Evolutionary conservation across 2,329 filamentous ascomycete species (phyloP).

Genomic region (Xylariaceae sp.): DNA sequence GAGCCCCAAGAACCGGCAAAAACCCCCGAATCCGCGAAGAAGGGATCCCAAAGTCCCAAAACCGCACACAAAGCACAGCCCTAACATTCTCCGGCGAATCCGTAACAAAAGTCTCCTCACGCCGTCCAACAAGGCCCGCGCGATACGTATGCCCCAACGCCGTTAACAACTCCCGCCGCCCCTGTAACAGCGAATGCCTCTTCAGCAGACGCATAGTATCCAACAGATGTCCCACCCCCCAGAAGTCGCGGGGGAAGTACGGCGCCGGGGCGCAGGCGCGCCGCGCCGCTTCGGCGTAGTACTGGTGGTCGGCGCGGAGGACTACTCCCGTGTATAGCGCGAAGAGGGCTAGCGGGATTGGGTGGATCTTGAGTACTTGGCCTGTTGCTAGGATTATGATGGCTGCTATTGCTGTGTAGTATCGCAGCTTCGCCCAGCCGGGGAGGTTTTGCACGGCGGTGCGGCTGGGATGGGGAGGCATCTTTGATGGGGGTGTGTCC

Average conservation of each 20-base stretch:
- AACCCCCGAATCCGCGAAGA: conserved; percentile 36
- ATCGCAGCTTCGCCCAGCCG: conserved; percentile 18
- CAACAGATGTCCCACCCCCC: conserved; percentile 27
- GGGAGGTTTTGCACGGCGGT: conserved; percentile 16
- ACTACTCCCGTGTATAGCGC: conserved; percentile 17
- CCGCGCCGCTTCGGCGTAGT: conserved; percentile 19
- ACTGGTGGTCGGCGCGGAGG: conserved; percentile 20
- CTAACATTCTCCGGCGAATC: conserved; percentile 47
- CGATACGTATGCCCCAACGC: too few relatives aligned
- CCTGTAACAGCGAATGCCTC: conserved; percentile 21
- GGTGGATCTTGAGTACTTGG: not conserved
- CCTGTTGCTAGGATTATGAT: conserved; percentile 5
- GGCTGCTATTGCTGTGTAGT: conserved; percentile 14
- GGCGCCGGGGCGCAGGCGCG: conserved; percentile 24
- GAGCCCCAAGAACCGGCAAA: conserved; percentile 43
- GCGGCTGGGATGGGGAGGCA: not conserved
- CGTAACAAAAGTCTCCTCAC: conserved; percentile 24
- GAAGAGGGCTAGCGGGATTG: conserved; percentile 16
- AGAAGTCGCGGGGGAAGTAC: conserved; percentile 22
- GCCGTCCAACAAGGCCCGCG: too few relatives aligned
- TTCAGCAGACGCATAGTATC: conserved; percentile 19
- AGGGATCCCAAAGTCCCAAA: conserved; percentile 48
- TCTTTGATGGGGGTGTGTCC: too few relatives aligned
- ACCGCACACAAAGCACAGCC: conserved; percentile 46
- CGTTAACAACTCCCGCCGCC: too few relatives aligned